phyloP scores from a whole-genome alignment of 495 filamentous ascomycete genomes.

The Hypoxylon rickii region DNA sequence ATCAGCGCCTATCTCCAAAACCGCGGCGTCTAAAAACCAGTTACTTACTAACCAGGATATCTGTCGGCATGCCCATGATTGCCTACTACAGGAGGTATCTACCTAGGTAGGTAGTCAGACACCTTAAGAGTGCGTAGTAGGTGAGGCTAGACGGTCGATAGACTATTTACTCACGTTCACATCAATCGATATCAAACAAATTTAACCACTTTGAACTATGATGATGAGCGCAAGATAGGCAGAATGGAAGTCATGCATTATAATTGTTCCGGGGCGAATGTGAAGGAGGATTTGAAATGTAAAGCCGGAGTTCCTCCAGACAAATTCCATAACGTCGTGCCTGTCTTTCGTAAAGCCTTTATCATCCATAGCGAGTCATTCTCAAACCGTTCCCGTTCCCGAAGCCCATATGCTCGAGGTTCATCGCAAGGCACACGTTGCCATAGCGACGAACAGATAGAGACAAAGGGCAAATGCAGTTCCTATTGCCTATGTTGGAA shows the following conservation, averaged over 20 bases:
- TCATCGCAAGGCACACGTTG: conserved; percentile 20
- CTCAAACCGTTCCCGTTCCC: conserved; percentile 14
- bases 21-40: too few species aligned
- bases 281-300: conserved; percentile 20
- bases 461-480: conserved; percentile 33
- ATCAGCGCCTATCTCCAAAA: too few species aligned
- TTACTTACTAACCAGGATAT: too few species aligned
- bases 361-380: conserved; percentile 26
- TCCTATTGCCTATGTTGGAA: conserved; percentile 35
- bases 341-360: conserved; percentile 25
- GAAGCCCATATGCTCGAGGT: conserved; percentile 20
- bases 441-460: conserved; percentile 38
- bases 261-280: conserved; percentile 22
- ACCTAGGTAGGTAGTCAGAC: too few species aligned
- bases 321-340: conserved; percentile 22
- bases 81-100: too few species aligned
- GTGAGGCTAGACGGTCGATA: too few species aligned
- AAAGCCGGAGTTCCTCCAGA: conserved; percentile 22
- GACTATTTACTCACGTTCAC: too few species aligned
- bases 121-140: too few species aligned
- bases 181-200: too few species aligned
- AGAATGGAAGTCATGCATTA: conserved; percentile 19
- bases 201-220: too few species aligned
- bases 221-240: background rate
- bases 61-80: too few species aligned